Evolutionary conservation across 2,329 filamentous ascomycete species (phyloP).

Genomic region (Monilinia fructicola): DNA sequence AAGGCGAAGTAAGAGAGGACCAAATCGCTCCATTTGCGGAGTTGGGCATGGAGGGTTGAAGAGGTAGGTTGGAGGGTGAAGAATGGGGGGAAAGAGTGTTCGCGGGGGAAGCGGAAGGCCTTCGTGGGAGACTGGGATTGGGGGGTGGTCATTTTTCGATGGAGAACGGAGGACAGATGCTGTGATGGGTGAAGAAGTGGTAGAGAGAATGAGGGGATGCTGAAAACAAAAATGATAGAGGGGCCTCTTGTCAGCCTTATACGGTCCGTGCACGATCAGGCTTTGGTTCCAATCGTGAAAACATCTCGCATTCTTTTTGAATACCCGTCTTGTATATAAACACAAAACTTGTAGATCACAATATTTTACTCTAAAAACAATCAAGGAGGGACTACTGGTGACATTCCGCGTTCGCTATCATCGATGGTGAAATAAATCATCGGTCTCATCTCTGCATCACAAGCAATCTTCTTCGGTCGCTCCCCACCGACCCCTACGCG

Average conservation of each 20-base stretch:
- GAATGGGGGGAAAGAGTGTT: constrained; percentile 80
- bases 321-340: background rate
- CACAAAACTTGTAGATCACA: background rate
- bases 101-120: constrained; percentile 58
- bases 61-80: constrained; percentile 78
- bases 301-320: background rate
- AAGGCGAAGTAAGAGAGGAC: constrained; percentile 81
- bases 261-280: background rate
- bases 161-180: background rate
- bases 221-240: background rate
- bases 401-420: background rate
- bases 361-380: background rate
- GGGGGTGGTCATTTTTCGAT: constrained; percentile 29
- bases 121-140: constrained; percentile 9
- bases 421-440: background rate
- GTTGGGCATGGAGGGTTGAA: constrained; percentile 71
- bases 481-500: background rate
- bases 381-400: background rate
- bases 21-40: constrained; percentile 81
- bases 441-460: background rate
- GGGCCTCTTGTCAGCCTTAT: constrained; percentile 8
- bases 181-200: background rate
- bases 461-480: background rate
- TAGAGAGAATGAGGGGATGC: background rate
- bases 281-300: background rate